phyloP scores from a whole-genome alignment of 176 grass and related monocot species.

The Avena insularis region DNA sequence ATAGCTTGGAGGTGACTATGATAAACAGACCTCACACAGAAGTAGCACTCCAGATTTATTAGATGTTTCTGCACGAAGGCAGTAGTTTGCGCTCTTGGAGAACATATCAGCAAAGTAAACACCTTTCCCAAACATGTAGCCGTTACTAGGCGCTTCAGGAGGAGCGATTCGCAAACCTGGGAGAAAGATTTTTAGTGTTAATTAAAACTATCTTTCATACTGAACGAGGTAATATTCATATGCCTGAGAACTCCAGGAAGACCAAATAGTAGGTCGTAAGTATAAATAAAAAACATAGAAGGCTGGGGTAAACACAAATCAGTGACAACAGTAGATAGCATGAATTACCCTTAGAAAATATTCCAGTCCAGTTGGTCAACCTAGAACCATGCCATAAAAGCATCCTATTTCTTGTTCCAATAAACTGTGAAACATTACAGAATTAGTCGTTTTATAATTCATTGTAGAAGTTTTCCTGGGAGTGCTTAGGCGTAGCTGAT shows the following conservation, averaged over 20 bases:
- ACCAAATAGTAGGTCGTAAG: neutral
- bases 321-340: conserved; percentile 6
- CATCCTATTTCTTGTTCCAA: conserved; percentile 75
- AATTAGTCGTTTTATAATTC: neutral
- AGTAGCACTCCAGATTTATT: conserved; percentile 87
- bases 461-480: neutral
- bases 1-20: neutral
- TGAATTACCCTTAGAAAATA: conserved; percentile 80
- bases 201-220: conserved; percentile 10
- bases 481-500: conserved; percentile 6
- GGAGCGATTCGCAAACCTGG: conserved; percentile 92
- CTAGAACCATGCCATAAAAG: conserved; percentile 98
- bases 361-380: conserved; percentile 88
- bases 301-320: neutral
- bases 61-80: conserved; percentile 54
- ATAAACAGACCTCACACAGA: conserved; percentile 73
- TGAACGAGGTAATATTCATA: conserved; percentile 2
- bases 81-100: conserved; percentile 98
- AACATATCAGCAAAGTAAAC: conserved; percentile 98
- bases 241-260: neutral
- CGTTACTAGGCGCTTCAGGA: conserved; percentile 88
- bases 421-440: conserved; percentile 54
- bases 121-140: conserved; percentile 97
- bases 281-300: neutral
- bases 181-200: conserved; percentile 4